Evolutionary conservation across 2,329 filamentous ascomycete species (phyloP), one percentile per base, ranked within the genome.

Genomic region (Penicillium verrucosum): DNA sequence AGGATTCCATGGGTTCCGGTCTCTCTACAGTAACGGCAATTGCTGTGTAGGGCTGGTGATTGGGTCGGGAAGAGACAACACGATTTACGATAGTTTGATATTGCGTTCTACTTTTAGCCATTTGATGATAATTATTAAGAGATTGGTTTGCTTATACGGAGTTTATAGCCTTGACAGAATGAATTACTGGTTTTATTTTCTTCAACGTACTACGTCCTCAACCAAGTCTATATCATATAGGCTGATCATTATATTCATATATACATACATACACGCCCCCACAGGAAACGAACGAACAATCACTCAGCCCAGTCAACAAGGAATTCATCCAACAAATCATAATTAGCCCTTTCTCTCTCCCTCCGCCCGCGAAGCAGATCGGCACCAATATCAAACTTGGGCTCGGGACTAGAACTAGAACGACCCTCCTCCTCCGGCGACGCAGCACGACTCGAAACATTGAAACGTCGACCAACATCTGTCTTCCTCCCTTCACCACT

Each of bases 371-470:
- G 38, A 30, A 56, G 42, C 36, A 56, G 41, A 45, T 56, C 54
- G 11, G 54, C 54, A n/a, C 41, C 54, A 41, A 56, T 52, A 46
- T 56, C 48, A 52, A 56, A 56, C 12, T 52, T 46, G 1, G 54
- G n/a, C 29, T 56, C 54, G 5, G 54, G 18, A 8, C 32, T 36
- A 25, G 41, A 34, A 8, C 32, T 36, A 25, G 41, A 34, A 18
- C 18, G 4, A 5, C 12, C 30, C 16, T 54, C 44, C 8, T 10
- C 11, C 29, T 18, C 29, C 0, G 12, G 37, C 1, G 36, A 34
- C n/a, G 36, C 27, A 16, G 3, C 36, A 27, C 47, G 38, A 34
- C 37, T 42, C 2, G 43, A 21, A 25, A 11, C 21, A 25, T 32
- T 6, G 1, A 45, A 16, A 14, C 23, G 18, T 34, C 44, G 37